These are phyloP conservation scores for Cinchona pubescens DNA, from an alignment of 257 asterid species.

Conservation along the genomic window DNA sequence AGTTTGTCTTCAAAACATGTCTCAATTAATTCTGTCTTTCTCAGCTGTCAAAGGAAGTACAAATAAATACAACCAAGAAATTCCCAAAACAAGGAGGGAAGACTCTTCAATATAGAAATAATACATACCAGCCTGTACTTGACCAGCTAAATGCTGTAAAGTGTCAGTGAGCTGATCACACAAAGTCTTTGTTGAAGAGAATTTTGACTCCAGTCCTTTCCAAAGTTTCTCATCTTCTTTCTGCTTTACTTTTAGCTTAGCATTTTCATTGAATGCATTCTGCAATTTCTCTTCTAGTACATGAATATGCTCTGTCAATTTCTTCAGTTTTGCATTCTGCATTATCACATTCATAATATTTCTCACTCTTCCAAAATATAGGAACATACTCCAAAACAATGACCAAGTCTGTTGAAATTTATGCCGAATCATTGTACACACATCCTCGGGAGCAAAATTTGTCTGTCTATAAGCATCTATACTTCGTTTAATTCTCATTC, in stretches of 20 bases:
- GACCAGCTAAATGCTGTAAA: slow-evolving; percentile 63
- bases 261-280: slow-evolving; percentile 80
- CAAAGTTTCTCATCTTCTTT: slow-evolving; percentile 96
- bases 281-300: slow-evolving; percentile 82
- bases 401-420: not conserved
- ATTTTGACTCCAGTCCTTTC: slow-evolving; percentile 87
- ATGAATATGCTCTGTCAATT: slow-evolving; percentile 59
- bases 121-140: slow-evolving; percentile 71
- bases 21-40: slow-evolving; percentile 79
- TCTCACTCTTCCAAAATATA: slow-evolving; percentile 11
- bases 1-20: slow-evolving; percentile 64
- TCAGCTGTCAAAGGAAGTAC: slow-evolving; percentile 56
- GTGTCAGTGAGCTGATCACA: slow-evolving; percentile 86
- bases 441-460: not conserved
- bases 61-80: slow-evolving; percentile 25
- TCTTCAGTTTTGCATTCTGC: slow-evolving; percentile 87
- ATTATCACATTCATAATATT: slow-evolving; percentile 21
- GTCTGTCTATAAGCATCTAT: not conserved
- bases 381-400: not conserved
- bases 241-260: slow-evolving; percentile 75
- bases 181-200: slow-evolving; percentile 65
- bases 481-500: not conserved
- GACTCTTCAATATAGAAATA: slow-evolving; percentile 6
- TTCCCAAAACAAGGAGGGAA: slow-evolving; percentile 6
- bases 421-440: not conserved